Base-by-base conservation (phyloP, 225 moss, liverwort and hornwort genomes). In the Thuidium tamariscinum region DNA sequence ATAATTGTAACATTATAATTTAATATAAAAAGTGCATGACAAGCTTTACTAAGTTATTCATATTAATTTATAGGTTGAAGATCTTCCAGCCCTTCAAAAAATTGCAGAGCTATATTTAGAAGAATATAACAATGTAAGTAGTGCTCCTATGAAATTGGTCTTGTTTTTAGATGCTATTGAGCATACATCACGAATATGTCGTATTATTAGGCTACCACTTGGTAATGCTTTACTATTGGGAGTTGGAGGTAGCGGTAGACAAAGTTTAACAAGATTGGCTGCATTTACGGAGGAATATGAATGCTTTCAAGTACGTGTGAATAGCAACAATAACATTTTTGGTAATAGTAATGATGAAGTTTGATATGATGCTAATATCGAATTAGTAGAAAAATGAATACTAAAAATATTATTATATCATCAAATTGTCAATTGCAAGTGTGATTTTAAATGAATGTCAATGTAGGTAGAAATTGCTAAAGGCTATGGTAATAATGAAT, bases 401-500 rank as follows among this genome's bases (percentile, higher is more conserved):
- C 14, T 21, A 2, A 22, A 1, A 52, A n/a, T 34, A 22, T 26
- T 10, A 27, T 11, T 16, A 25, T 3, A 78, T 20, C 3, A 23
- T 44, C 6, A 9, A 34, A 5, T 36, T 46, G 32, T 11, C 21
- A 48, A 36, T 1, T 22, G 9, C 3, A 15, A 64, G 4, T 25
- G n/a, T n/a, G n/a, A n/a, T 26, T 13, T 29, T 16, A 26, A 49
- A 34, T n/a, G 17, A 27, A 7, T 49, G 1, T 17, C 11, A 36
- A 22, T 80, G 2, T 23, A 75, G 55, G 49, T 97, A 81, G 97
- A 97, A 83, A 97, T 96, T 86, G 95, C 95, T 20, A 97, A 97
- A 90, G 97, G 96, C 8, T 97, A 97, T 87, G 95, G 97, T 27
- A 97, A 95, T 82, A 97, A 97, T 36, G 97, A 97, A 87, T 97